A percentile compares a stretch with the other conserved stretches of the same genome.
Conservation (phyloP, 2,329 filamentous ascomycete genomes). For the Cladosporium sphaerospermum region DNA sequence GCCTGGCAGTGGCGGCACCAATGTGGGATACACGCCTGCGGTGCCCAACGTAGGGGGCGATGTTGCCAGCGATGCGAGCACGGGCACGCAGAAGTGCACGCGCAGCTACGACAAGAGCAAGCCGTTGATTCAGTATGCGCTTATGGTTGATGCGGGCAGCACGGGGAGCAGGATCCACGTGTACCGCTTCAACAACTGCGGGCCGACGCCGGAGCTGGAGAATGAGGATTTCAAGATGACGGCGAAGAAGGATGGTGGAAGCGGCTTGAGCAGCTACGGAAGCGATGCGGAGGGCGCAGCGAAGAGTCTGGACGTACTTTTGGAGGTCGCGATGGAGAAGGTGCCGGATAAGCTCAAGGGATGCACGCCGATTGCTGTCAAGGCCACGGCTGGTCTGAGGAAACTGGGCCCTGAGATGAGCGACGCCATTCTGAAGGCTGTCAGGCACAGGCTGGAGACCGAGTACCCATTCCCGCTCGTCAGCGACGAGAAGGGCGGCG, state of each 20-base stretch:
- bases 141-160: conserved; percentile 98
- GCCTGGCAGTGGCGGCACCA: conserved; percentile 25
- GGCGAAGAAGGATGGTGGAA: conserved; percentile 72
- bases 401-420: conserved; percentile 77
- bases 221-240: conserved; percentile 91
- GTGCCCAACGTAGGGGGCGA: conserved; percentile 29
- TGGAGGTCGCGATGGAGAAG: conserved; percentile 75
- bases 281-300: conserved; percentile 82
- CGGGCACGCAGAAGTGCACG: conserved; percentile 68
- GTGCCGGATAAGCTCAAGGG: conserved; percentile 83
- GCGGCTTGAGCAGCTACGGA: conserved; percentile 77
- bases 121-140: conserved; percentile 91
- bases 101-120: conserved; percentile 81
- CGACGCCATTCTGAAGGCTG: conserved; percentile 76
- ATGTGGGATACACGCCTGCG: conserved; percentile 1
- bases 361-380: conserved; percentile 95
- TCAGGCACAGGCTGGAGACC: conserved; percentile 76
- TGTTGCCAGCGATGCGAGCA: conserved; percentile 49
- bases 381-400: conserved; percentile 90
- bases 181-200: conserved; percentile 99
- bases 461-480: conserved; percentile 94
- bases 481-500: conserved; percentile 73
- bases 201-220: conserved; percentile 88
- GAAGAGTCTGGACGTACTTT: conserved; percentile 77
- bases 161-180: conserved; percentile 97